Conservation (phyloP, 805 yeast species). For the Candida parachauliodes region DNA sequence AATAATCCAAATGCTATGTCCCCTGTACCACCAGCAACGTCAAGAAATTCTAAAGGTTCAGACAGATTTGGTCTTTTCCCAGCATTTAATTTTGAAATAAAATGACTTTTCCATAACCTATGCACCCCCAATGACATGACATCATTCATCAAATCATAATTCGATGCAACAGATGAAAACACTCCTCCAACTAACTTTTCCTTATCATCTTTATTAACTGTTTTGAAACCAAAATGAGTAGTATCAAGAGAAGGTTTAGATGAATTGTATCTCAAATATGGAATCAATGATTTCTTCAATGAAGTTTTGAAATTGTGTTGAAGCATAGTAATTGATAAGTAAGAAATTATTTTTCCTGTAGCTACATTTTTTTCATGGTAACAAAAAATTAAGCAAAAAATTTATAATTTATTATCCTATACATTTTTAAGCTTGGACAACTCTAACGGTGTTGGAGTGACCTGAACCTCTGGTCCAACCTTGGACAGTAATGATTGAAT, state of each 20-base stretch:
- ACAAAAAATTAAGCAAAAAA: too few relatives aligned
- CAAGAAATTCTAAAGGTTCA: constrained; percentile 80
- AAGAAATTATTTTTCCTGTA: too few relatives aligned
- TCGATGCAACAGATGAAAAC: constrained; percentile 91
- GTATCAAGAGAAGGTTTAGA: constrained; percentile 32
- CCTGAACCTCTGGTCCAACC: constrained; percentile 99
- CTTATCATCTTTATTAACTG: constrained; percentile 75
- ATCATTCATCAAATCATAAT: constrained; percentile 95
- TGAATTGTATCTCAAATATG: constrained; percentile 1
- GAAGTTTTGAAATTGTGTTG: constrained; percentile 4
- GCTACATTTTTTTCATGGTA: too few relatives aligned
- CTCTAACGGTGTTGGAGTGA: constrained; percentile 97
- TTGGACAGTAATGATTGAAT: constrained; percentile 89
- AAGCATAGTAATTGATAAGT: too few relatives aligned
- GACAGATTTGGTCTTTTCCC: constrained; percentile 83
- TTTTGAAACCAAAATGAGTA: constrained; percentile 92
- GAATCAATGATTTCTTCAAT: constrained; percentile 1
- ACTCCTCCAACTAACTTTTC: constrained; percentile 83
- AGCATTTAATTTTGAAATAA: constrained; percentile 83
- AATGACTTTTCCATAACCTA: constrained; percentile 90
- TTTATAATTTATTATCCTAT: too few relatives aligned
- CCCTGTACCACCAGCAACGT: constrained; percentile 99
- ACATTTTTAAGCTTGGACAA: constrained; percentile 60
- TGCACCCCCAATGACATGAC: constrained; percentile 96
- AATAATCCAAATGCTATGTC: constrained; percentile 94